A percentile compares a stretch with the other conserved stretches of the same genome.
These are phyloP conservation scores for Auricularia cornea DNA, from an alignment of 768 basidiomycete species.

Conservation along the genomic window DNA sequence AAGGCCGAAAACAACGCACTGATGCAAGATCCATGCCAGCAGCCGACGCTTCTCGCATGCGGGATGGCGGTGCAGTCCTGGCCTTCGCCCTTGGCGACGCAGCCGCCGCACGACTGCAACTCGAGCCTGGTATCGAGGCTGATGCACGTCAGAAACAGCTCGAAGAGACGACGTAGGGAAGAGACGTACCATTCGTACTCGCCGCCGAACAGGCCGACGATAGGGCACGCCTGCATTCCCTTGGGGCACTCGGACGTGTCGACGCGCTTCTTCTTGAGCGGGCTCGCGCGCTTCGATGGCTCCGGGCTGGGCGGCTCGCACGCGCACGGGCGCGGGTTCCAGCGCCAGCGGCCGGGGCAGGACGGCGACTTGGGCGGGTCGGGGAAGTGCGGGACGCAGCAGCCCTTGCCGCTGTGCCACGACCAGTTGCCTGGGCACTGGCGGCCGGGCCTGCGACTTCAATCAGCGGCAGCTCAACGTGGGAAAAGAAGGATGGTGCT, in stretches of 20 bases:
- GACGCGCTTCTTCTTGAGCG: not conserved
- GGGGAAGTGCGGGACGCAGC: slow-evolving; percentile 45
- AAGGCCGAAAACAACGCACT: too few species aligned
- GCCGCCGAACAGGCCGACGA: slow-evolving; percentile 29
- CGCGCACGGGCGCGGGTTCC: slow-evolving; percentile 35
- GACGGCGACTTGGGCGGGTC: slow-evolving; percentile 31
- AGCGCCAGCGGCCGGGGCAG: slow-evolving; percentile 38
- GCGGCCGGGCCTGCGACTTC: not conserved
- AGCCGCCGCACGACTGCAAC: slow-evolving; percentile 71
- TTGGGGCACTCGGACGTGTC: slow-evolving; percentile 38
- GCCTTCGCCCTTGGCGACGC: slow-evolving; percentile 51
- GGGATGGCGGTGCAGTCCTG: slow-evolving; percentile 63
- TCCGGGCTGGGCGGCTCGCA: slow-evolving; percentile 32
- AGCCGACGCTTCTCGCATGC: slow-evolving; percentile 67
- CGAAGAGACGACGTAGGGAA: not conserved
- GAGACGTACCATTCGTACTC: slow-evolving; percentile 44
- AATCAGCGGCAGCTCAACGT: too few species aligned
- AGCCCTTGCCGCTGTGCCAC: slow-evolving; percentile 39
- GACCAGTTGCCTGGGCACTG: slow-evolving; percentile 41
- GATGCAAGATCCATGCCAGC: slow-evolving; percentile 44
- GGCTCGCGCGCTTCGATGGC: slow-evolving; percentile 27
- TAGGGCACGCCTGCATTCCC: slow-evolving; percentile 49
- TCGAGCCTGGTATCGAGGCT: slow-evolving; percentile 51
- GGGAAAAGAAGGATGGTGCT: too few species aligned
- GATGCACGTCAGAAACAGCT: not conserved